These are phyloP conservation scores for Knoxia roxburghii DNA, from an alignment of 257 asterid genomes.

Conservation along the genomic window DNA sequence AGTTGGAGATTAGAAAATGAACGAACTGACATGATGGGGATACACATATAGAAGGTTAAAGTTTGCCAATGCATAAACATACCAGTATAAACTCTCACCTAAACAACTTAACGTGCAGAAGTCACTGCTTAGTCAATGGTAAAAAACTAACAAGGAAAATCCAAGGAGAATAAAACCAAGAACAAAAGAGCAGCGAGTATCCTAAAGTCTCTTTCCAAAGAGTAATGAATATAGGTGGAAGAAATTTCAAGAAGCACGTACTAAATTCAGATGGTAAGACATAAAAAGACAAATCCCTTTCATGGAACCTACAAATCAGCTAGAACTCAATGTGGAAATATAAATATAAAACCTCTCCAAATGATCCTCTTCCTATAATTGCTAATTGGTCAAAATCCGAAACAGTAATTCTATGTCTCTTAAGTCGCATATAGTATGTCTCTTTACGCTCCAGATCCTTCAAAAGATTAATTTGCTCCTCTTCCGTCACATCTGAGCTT, in stretches of 20 bases:
- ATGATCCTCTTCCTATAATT: conserved; percentile 83
- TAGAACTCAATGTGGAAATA: background rate
- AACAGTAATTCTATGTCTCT: conserved; percentile 66
- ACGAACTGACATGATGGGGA: background rate
- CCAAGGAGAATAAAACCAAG: background rate
- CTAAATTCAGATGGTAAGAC: background rate
- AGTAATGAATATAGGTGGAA: background rate
- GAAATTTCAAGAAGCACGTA: background rate
- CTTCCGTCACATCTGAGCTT: conserved; percentile 52
- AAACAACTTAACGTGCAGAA: background rate
- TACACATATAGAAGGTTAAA: background rate
- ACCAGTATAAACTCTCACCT: background rate
- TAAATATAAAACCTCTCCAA: conserved; percentile 68
- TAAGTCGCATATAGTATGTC: conserved; percentile 73
- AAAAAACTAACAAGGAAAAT: background rate
- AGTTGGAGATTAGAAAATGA: background rate
- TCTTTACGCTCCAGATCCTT: conserved; percentile 74
- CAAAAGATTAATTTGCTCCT: conserved; percentile 57
- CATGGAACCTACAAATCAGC: background rate
- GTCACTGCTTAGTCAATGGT: background rate
- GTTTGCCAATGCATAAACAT: background rate
- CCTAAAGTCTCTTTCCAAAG: background rate
- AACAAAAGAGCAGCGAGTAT: background rate
- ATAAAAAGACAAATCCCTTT: background rate
- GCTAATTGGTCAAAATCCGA: conserved; percentile 69